Percentiles rank a stretch among this genome's conserved stretches.
Evolutionary conservation across 805 yeast species (phyloP).

Genomic region (Starmerella stellata): DNA sequence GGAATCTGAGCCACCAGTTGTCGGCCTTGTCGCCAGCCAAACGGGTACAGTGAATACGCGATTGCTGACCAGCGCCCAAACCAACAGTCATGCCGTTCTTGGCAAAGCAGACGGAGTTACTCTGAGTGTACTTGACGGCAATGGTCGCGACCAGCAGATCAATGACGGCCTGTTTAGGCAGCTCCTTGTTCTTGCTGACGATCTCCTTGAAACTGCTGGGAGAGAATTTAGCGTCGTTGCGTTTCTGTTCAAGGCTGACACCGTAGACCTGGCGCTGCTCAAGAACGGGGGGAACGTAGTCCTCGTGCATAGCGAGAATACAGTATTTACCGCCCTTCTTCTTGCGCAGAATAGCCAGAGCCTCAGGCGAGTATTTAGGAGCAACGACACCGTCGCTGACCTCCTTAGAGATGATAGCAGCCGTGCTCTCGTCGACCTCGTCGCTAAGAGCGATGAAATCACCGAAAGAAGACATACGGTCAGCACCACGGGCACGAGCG

Average conservation of each 20-base stretch:
- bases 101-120: slow-evolving; percentile 95
- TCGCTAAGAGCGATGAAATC: slow-evolving; percentile 95
- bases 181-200: slow-evolving; percentile 66
- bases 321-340: slow-evolving; percentile 97
- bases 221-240: slow-evolving; percentile 93
- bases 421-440: slow-evolving; percentile 91
- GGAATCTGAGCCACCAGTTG: slow-evolving; percentile 99
- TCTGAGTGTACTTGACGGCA: slow-evolving; percentile 92
- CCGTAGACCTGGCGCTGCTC: slow-evolving; percentile 96
- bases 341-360: slow-evolving; percentile 68
- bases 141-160: slow-evolving; percentile 95
- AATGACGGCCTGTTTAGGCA: slow-evolving; percentile 80
- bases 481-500: slow-evolving; percentile 99
- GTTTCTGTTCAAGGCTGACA: slow-evolving; percentile 83
- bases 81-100: slow-evolving; percentile 99
- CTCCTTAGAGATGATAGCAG: slow-evolving; percentile 90
- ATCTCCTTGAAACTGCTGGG: slow-evolving; percentile 79
- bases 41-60: slow-evolving; percentile 97
- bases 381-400: slow-evolving; percentile 98
- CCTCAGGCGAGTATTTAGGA: slow-evolving; percentile 88
- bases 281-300: slow-evolving; percentile 57
- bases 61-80: slow-evolving; percentile 98
- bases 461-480: slow-evolving; percentile 97
- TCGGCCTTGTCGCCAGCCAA: slow-evolving; percentile 98
- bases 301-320: slow-evolving; percentile 88